Percentiles rank a stretch among this genome's conserved stretches.
Evolutionary conservation across 805 yeast genomes (phyloP).

Genomic region (Kazachstania bromeliacearum): DNA sequence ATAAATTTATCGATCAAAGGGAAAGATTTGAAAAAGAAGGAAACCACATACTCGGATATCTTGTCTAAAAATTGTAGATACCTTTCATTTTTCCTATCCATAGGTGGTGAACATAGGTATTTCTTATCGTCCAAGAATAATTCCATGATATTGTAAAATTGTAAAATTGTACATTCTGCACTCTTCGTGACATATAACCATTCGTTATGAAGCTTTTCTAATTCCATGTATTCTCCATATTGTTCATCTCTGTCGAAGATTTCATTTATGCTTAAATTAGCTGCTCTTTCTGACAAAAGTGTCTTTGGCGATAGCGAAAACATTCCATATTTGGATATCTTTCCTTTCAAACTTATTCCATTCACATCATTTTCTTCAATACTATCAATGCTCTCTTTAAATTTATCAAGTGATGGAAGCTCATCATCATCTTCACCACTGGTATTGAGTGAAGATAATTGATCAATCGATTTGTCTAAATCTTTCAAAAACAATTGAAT

Average conservation of each 20-base stretch:
- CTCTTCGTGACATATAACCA: conserved; percentile 41
- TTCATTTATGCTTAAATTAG: conserved; percentile 38
- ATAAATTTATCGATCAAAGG: conserved; percentile 39
- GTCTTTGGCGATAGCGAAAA: conserved; percentile 17
- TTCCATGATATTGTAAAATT: conserved; percentile 41
- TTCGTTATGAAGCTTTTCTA: conserved; percentile 39
- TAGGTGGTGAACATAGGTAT: conserved; percentile 14
- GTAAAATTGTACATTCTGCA: conserved; percentile 36
- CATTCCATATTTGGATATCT: conserved; percentile 16
- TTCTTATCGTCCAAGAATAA: conserved; percentile 20
- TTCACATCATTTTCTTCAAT: conserved; percentile 24
- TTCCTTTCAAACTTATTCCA: conserved; percentile 8
- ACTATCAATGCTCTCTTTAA: conserved; percentile 31
- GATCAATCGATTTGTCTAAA: conserved; percentile 30
- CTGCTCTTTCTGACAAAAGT: conserved; percentile 42
- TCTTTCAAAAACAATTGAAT: conserved; percentile 41
- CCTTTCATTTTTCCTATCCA: conserved; percentile 24
- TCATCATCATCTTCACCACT: conserved; percentile 15
- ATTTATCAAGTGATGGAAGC: conserved; percentile 26
- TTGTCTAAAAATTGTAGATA: conserved; percentile 39
- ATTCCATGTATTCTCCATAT: conserved; percentile 56
- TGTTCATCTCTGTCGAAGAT: conserved; percentile 52
- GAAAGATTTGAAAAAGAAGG: conserved; percentile 38
- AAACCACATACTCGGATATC: conserved; percentile 41
- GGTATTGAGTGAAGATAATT: conserved; percentile 9